Base-by-base conservation (phyloP, 1,139 yeast genomes). In the Debaryomyces singareniensis region DNA sequence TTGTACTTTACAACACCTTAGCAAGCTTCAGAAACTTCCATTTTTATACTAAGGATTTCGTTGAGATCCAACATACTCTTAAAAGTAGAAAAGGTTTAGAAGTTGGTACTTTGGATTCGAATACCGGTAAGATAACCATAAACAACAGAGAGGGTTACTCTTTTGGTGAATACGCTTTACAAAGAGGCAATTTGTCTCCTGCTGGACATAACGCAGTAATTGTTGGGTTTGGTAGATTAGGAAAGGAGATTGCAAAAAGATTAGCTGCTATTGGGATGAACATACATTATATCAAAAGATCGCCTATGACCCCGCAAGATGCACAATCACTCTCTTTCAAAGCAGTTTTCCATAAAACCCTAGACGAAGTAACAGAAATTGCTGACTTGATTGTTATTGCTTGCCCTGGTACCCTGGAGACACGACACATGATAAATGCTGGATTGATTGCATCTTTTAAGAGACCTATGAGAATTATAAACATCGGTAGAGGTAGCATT, bases 141-240 rank as follows among this genome's bases (percentile, higher is more conserved):
- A 34, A 39, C 2, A 29, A 40, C 4, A 26, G 13, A 35, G 39
- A 61, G 44, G 65, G 72, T 28, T 64, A 68, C 55, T 37, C 56
- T 5, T 61, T 66, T 29, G 84, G 83, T 16, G 71, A 76, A 40
- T 32, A 44, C 14, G 53, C 67, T 12, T 57, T 56, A 18, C 51
- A 55, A 6, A 46, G 68, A 26, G 50, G 43, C 15, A 62, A 64
- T 34, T 39, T 44, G 20, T 68, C 74, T 11, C 87, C 87, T 5
- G 53, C 58, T 5, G 77, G 75, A 26, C 81, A 78, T 43, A 58
- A 61, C 20, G 89, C 68, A 1, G 77, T 83, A 4, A 69, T 85
- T 26, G 73, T 82, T 2, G 95, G 95, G 0, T 78, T 84, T 45
- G 95, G 95, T 2, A 66, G 74, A 25, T 84, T 85, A 44, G 95